Evolutionary conservation across 2,329 filamentous ascomycete species (phyloP).

Genomic region (Diaporthe helianthi): DNA sequence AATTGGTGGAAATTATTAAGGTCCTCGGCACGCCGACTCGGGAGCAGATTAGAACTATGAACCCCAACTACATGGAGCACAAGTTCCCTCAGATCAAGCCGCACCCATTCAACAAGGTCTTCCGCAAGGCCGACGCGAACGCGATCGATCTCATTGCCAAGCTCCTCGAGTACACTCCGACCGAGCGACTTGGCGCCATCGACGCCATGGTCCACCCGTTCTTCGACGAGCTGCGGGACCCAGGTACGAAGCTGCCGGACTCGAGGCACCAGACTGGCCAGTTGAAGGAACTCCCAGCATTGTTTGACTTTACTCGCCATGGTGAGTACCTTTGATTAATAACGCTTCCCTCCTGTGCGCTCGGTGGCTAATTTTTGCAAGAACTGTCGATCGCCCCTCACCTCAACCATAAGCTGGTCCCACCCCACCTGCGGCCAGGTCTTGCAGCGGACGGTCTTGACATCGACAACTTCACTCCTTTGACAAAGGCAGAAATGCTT

Average conservation of each 20-base stretch:
- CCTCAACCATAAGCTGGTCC: constrained; percentile 88
- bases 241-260: constrained; percentile 89
- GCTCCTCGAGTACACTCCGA: constrained; percentile 95
- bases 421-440: constrained; percentile 77
- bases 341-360: constrained; percentile 4
- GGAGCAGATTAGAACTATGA: constrained; percentile 99
- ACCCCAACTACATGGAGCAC: constrained; percentile 99
- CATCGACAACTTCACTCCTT: constrained; percentile 90
- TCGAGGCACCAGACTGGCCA: constrained; percentile 87
- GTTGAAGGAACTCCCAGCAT: constrained; percentile 79
- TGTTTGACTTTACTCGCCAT: constrained; percentile 94
- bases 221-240: constrained; percentile 95
- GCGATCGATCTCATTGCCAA: constrained; percentile 95
- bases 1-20: constrained; percentile 99
- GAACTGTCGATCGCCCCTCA: constrained; percentile 95
- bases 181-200: constrained; percentile 89
- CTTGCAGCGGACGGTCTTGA: constrained; percentile 83
- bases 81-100: constrained; percentile 99
- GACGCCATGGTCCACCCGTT: constrained; percentile 99
- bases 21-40: constrained; percentile 94
- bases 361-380: constrained; percentile 48
- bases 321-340: constrained; percentile 65
- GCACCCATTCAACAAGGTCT: constrained; percentile 98
- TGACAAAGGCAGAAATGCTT: constrained; percentile 96
- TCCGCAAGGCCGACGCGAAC: constrained; percentile 91